Evolutionary conservation across 305 asterid genomes (phyloP), one percentile per base, ranked within the genome.

Genomic region (Salvia sclarea): DNA sequence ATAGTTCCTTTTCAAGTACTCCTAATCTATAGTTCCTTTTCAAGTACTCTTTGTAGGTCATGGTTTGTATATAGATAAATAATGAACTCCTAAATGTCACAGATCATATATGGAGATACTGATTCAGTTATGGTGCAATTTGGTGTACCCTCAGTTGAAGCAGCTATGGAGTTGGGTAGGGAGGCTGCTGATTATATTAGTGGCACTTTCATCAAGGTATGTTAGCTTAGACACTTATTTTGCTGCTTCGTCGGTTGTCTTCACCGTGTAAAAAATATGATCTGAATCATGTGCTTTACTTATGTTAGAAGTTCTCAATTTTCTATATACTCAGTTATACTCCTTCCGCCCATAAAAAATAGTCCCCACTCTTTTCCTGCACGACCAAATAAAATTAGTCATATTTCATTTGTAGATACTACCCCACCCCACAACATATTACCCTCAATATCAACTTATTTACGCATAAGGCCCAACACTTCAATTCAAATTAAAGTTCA

Each of bases 91-190:
- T 67, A 28, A 28, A 49, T 82, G 76, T 66, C 84, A 24, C 66
- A 95, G 99, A 85, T 95, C 79, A 91, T 95, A 82, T 95, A 95
- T 83, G 99, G 99, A 73, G 99, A 95, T 83, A 95, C 99, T 54
- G 99, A 95, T 82, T 95, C 99, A 44, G 98, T 95, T 59, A 95
- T 95, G 99, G 99, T 95, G 87, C 97, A 91, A 69, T 95, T 95
- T 79, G 95, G 99, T 67, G 97, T 92, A 74, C 64, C 97, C 73
- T 74, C 94, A 6, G 96, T 95, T 57, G 97, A 91, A 73, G 96
- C 78, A 83, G 96, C 99, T 66, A 95, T 95, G 99, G 76, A 76
- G 25, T 80, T 95, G 78, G 99, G 99, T 41, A 89, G 88, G 84
- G 97, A 92, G 79, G 99, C 99, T 77, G 99, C 98, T 76, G 99